phyloP scores from a whole-genome alignment of 306 rosid genomes.

The Coriaria nepalensis region DNA sequence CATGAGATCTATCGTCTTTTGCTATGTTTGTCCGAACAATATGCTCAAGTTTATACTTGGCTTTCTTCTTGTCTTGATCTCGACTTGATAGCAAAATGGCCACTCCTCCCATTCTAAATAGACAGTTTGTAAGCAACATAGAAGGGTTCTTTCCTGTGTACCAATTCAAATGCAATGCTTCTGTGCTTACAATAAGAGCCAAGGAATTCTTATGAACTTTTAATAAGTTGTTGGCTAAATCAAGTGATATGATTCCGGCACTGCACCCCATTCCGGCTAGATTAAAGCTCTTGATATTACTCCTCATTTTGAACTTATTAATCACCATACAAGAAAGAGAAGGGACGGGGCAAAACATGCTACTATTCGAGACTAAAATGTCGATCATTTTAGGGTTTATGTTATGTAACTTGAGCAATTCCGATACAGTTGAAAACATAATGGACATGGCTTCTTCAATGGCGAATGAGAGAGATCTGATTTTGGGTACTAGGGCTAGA shows the following conservation, averaged over 20 bases:
- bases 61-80: constrained; percentile 26
- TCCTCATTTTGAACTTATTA: constrained; percentile 42
- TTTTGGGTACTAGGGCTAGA: constrained; percentile 25
- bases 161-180: constrained; percentile 32
- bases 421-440: constrained; percentile 22
- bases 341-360: constrained; percentile 45
- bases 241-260: constrained; percentile 39
- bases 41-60: constrained; percentile 40
- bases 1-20: constrained; percentile 35
- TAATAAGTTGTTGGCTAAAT: constrained; percentile 42
- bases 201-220: constrained; percentile 40
- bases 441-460: constrained; percentile 34
- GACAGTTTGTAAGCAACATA: constrained; percentile 49
- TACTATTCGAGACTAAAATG: constrained; percentile 30
- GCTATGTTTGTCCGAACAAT: constrained; percentile 44
- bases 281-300: constrained; percentile 36
- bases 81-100: constrained; percentile 47
- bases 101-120: constrained; percentile 54
- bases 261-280: constrained; percentile 68
- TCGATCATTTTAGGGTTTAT: constrained; percentile 40
- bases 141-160: constrained; percentile 42
- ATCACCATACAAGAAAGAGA: constrained; percentile 36
- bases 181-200: constrained; percentile 51
- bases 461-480: constrained; percentile 21
- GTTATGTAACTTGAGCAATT: constrained; percentile 22